Conservation (phyloP, 2,329 filamentous ascomycete species). For the Microascus cirrosus region DNA sequence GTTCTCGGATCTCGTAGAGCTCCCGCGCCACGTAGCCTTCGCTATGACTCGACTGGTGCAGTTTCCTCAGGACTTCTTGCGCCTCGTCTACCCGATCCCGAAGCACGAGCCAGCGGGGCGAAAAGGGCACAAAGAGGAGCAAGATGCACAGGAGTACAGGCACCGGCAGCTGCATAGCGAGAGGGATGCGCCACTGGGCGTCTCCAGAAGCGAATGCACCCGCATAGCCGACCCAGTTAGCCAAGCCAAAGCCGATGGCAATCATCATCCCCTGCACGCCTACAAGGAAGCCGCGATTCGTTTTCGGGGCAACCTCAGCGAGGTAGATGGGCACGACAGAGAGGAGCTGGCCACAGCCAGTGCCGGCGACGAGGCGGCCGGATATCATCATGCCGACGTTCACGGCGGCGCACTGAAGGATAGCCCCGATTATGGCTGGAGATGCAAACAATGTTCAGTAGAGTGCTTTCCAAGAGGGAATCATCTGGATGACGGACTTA, state of each 20-base stretch:
- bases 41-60: background rate
- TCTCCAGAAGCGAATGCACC: conserved; percentile 18
- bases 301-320: conserved; percentile 14
- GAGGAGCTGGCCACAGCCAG: conserved; percentile 13
- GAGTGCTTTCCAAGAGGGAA: too few species aligned
- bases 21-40: background rate
- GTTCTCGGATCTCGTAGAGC: background rate
- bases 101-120: conserved; percentile 17
- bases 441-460: too few species aligned
- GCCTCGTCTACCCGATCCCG: background rate
- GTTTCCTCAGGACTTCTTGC: background rate
- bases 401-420: conserved; percentile 13
- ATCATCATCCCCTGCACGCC: conserved; percentile 19
- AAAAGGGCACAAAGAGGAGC: conserved; percentile 13
- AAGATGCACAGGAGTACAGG: conserved; percentile 11
- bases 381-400: conserved; percentile 16
- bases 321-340: conserved; percentile 14
- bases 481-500: too few species aligned
- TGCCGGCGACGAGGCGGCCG: conserved; percentile 13
- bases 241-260: conserved; percentile 22
- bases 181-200: conserved; percentile 20
- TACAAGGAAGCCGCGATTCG: conserved; percentile 14
- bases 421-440: conserved; percentile 16
- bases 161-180: conserved; percentile 19
- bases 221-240: conserved; percentile 27